These are phyloP conservation scores for Alternaria metachromatica DNA, from an alignment of 2,329 filamentous ascomycete genomes.

Conservation along the genomic window DNA sequence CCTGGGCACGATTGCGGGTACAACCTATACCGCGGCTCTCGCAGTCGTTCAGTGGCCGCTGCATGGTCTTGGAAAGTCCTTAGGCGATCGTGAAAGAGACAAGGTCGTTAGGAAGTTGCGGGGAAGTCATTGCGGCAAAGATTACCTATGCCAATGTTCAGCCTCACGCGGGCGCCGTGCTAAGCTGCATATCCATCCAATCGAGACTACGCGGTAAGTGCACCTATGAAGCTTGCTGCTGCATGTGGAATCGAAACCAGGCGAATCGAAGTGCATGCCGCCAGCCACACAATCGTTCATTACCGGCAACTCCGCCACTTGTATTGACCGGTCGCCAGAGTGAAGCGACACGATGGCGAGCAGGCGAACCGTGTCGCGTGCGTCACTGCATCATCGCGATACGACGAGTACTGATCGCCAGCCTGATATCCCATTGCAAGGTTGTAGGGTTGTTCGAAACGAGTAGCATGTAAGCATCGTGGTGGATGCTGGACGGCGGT, in stretches of 20 bases:
- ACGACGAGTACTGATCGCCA: no score
- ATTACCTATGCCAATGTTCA: not conserved
- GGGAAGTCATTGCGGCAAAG: not conserved
- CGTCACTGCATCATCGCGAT: not conserved
- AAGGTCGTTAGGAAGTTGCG: not conserved
- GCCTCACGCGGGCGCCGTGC: not conserved
- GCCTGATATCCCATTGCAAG: no score
- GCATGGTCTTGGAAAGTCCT: not conserved
- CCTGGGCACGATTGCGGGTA: not conserved
- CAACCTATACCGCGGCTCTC: not conserved
- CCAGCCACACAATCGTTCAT: not conserved
- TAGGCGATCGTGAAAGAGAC: not conserved
- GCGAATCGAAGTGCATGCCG: not conserved
- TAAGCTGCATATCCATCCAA: not conserved
- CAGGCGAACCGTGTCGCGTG: not conserved
- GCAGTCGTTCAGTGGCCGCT: not conserved
- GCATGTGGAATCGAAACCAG: not conserved
- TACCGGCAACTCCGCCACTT: not conserved
- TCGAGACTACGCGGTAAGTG: not conserved
- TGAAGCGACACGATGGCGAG: not conserved
- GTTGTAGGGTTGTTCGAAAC: no score
- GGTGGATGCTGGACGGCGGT: no score
- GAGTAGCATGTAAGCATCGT: no score
- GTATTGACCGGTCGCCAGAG: not conserved
- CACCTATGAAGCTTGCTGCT: not conserved